A percentile compares a stretch with the other conserved stretches of the same genome.
These are phyloP conservation scores for Podospora sp. DNA, from an alignment of 495 filamentous ascomycete species.

Conservation along the genomic window DNA sequence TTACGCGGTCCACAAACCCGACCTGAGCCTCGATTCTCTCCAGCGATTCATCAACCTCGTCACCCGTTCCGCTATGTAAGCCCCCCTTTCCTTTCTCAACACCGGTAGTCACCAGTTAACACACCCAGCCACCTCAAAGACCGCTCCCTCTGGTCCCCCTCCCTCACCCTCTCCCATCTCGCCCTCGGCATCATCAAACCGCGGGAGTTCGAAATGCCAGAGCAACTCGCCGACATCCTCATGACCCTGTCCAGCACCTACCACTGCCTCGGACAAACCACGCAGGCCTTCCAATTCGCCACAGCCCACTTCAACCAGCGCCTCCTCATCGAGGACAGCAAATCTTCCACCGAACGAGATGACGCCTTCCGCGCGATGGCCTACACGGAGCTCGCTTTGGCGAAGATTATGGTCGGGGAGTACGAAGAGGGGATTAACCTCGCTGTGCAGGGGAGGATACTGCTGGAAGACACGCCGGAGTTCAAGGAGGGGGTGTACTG, in stretches of 20 bases:
- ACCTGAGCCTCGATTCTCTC: not conserved
- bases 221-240: constrained; percentile 5
- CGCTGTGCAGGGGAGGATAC: not conserved
- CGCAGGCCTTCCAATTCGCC: not conserved
- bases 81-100: not conserved
- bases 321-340: not conserved
- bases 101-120: not conserved
- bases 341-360: not conserved
- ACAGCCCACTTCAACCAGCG: not conserved
- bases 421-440: not conserved
- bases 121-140: constrained; percentile 9
- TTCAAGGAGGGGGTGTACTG: not conserved
- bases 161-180: not conserved
- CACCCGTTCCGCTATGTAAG: constrained; percentile 1
- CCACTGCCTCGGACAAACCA: not conserved
- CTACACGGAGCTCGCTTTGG: not conserved
- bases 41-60: constrained; percentile 2
- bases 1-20: not conserved
- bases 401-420: not conserved
- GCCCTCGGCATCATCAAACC: not conserved
- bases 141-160: not conserved
- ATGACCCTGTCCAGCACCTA: constrained; percentile 11
- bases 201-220: not conserved
- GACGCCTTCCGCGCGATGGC: constrained; percentile 4
- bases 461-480: not conserved